These are phyloP conservation scores for Rubia peregrina DNA, from an alignment of 305 asterid genomes.

Conservation along the genomic window DNA sequence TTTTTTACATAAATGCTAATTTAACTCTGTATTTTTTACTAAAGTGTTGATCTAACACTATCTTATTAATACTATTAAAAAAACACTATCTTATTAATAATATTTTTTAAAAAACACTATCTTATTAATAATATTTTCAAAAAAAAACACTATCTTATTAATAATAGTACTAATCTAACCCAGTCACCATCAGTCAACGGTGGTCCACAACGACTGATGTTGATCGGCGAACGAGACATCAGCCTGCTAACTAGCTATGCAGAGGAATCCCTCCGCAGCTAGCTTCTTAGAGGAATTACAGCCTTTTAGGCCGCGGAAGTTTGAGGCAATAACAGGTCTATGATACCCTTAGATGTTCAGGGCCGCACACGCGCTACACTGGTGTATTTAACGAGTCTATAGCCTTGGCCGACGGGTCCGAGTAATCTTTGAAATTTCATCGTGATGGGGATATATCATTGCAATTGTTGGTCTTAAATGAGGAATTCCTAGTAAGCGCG, in stretches of 20 bases:
- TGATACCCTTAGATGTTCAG: slow-evolving; percentile 14
- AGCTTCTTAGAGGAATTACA: slow-evolving; percentile 13
- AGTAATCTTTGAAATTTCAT: slow-evolving; percentile 19
- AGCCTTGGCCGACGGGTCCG: slow-evolving; percentile 12
- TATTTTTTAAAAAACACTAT: too few relatives aligned
- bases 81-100: too few relatives aligned
- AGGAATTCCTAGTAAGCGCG: slow-evolving; percentile 64
- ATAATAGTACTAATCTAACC: too few relatives aligned
- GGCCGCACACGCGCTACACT: slow-evolving; percentile 14
- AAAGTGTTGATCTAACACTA: too few relatives aligned
- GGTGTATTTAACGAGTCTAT: slow-evolving; percentile 17
- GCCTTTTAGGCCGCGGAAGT: slow-evolving; percentile 11
- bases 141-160: too few relatives aligned
- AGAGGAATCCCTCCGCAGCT: slow-evolving; percentile 5
- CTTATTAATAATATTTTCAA: too few relatives aligned
- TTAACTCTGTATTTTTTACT: too few relatives aligned
- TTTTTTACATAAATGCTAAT: too few relatives aligned
- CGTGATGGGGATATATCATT: slow-evolving; percentile 32
- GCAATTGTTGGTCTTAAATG: slow-evolving; percentile 53
- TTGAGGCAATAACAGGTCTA: slow-evolving; percentile 15
- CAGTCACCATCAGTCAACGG: too few relatives aligned
- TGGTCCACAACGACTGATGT: too few relatives aligned
- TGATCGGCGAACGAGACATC: slow-evolving; percentile 8
- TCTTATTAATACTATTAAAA: too few relatives aligned
- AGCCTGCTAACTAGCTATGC: slow-evolving; percentile 10